These are phyloP conservation scores for Ophiostoma populinum DNA, from an alignment of 2,329 filamentous ascomycete genomes.

Conservation along the genomic window DNA sequence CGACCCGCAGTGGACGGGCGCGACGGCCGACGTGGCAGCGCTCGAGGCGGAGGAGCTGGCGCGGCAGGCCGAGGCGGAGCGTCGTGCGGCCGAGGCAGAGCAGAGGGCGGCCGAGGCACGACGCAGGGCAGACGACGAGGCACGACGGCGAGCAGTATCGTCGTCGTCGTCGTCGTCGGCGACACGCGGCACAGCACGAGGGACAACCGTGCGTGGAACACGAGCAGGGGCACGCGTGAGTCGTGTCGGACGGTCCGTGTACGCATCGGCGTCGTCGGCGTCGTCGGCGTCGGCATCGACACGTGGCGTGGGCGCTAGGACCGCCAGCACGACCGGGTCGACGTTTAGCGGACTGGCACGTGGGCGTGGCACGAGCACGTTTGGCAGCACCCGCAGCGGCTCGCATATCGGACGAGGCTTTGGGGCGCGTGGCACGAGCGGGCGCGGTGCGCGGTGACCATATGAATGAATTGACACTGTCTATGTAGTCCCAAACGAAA, in stretches of 20 bases:
- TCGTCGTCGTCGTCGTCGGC: conserved; percentile 1
- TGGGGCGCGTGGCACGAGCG: not conserved
- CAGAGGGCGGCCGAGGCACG: conserved; percentile 54
- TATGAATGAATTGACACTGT: too few relatives aligned
- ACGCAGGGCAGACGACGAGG: conserved; percentile 45
- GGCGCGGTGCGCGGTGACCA: not conserved
- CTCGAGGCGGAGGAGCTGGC: conserved; percentile 63
- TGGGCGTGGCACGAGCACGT: conserved; percentile 10
- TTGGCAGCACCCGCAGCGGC: not conserved
- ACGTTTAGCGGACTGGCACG: conserved; percentile 8
- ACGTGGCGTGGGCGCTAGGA: conserved; percentile 1
- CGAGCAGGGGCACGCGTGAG: conserved; percentile 3
- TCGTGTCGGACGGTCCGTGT: conserved; percentile 3
- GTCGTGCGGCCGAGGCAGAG: conserved; percentile 62
- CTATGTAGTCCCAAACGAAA: too few relatives aligned
- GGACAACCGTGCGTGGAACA: not conserved
- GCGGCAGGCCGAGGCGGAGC: conserved; percentile 60
- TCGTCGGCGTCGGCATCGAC: too few relatives aligned
- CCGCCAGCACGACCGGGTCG: conserved; percentile 2
- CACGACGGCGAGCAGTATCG: conserved; percentile 22
- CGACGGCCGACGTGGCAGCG: conserved; percentile 70
- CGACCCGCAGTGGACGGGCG: conserved; percentile 77
- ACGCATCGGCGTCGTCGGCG: too few relatives aligned
- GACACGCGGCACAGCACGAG: conserved; percentile 1
- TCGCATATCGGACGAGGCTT: conserved; percentile 25